These are phyloP conservation scores for Mrakiaceae sp. DNA, from an alignment of 1,284 basidiomycete species.

Conservation along the genomic window DNA sequence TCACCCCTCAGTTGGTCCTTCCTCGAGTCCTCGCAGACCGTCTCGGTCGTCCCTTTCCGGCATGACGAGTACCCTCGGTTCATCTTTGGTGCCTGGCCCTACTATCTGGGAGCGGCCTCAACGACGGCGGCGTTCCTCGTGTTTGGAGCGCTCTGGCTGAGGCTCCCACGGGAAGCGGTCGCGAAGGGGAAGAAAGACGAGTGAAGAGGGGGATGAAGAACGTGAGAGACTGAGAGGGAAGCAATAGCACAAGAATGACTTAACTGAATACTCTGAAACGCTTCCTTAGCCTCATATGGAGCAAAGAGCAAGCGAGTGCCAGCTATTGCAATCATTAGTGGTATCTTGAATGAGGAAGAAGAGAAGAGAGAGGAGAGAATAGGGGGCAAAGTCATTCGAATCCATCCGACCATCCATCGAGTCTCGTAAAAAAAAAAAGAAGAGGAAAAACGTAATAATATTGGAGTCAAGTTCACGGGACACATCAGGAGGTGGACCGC, in stretches of 20 bases:
- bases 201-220: not conserved
- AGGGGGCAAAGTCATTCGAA: not conserved
- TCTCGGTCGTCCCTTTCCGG: conserved; percentile 80
- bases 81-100: conserved; percentile 87
- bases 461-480: too few relatives aligned
- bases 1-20: conserved; percentile 49
- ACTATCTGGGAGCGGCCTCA: conserved; percentile 79
- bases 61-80: conserved; percentile 94
- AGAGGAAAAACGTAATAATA: too few relatives aligned
- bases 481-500: too few relatives aligned
- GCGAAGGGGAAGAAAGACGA: not conserved
- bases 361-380: not conserved
- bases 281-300: not conserved
- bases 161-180: conserved; percentile 21
- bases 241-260: not conserved
- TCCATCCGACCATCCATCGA: not conserved
- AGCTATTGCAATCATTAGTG: too few relatives aligned
- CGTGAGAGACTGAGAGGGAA: not conserved
- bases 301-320: not conserved
- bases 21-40: conserved; percentile 59
- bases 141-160: conserved; percentile 75
- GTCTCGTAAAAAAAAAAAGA: not conserved
- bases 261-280: not conserved
- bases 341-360: not conserved
- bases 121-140: conserved; percentile 71